Percentiles rank a stretch among this genome's conserved stretches.
Evolutionary conservation across 2,329 filamentous ascomycete species (phyloP).

Genomic region (Arthrobotrys sphaeroides): DNA sequence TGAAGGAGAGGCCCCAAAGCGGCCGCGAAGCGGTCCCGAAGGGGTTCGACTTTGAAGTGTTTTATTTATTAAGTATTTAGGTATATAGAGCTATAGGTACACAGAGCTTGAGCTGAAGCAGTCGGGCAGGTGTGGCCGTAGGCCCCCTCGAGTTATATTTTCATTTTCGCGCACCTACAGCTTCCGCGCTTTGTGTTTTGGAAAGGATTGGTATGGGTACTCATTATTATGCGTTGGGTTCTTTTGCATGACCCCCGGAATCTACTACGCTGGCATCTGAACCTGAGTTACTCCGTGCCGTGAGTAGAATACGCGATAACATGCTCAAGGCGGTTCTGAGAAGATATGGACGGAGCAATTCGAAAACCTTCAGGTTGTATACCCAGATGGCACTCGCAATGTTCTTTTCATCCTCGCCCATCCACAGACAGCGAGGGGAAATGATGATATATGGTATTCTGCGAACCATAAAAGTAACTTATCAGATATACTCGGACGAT

Average conservation of each 20-base stretch:
- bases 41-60: too few species aligned
- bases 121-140: too few species aligned
- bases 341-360: slow-evolving; percentile 15
- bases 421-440: not conserved
- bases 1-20: too few species aligned
- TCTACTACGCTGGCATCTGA: not conserved
- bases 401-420: not conserved
- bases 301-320: not conserved
- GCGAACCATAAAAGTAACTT: not conserved
- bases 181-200: slow-evolving; percentile 2
- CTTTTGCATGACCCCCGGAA: too few species aligned
- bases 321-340: not conserved
- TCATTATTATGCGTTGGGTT: not conserved
- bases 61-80: too few species aligned
- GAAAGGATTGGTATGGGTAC: slow-evolving; percentile 10
- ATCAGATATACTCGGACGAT: not conserved
- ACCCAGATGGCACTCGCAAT: not conserved
- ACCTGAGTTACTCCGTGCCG: not conserved
- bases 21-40: too few species aligned
- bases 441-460: slow-evolving; percentile 4
- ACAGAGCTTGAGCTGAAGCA: not conserved
- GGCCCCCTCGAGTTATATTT: too few species aligned
- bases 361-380: not conserved
- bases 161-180: too few species aligned
- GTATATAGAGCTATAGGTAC: too few species aligned